These are phyloP conservation scores for Penstemon davidsonii DNA, from an alignment of 257 asterid genomes.

Conservation along the genomic window DNA sequence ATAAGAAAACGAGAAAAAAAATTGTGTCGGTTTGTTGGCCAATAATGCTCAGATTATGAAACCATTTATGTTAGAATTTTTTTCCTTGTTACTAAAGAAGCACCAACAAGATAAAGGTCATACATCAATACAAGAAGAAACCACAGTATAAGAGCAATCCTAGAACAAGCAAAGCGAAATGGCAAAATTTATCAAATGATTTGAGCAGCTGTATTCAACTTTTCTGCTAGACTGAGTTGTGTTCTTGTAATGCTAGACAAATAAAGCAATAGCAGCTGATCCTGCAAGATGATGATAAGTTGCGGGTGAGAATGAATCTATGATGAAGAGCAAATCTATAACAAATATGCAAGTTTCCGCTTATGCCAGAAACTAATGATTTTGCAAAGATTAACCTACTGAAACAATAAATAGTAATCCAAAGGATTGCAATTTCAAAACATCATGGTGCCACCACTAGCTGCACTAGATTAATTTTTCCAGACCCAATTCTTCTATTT, in stretches of 20 bases:
- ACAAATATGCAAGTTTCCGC: neutral
- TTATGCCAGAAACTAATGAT: neutral
- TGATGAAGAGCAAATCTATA: neutral
- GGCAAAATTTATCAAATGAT: conserved; percentile 40
- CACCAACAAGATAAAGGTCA: conserved; percentile 10
- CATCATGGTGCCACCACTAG: neutral
- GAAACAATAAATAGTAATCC: neutral
- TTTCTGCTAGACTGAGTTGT: conserved; percentile 88
- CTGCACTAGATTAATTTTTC: no score
- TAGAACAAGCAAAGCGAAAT: neutral
- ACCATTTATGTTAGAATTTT: neutral
- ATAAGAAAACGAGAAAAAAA: neutral
- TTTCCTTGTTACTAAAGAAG: conserved; percentile 4
- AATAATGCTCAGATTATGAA: neutral
- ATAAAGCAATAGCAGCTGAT: conserved; percentile 76
- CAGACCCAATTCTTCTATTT: neutral
- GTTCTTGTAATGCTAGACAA: conserved; percentile 95
- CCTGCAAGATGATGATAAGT: conserved; percentile 44
- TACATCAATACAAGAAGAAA: conserved; percentile 6
- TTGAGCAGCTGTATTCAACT: conserved; percentile 96
- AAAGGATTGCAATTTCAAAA: no score
- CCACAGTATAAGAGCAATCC: conserved; percentile 1
- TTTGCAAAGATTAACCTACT: neutral
- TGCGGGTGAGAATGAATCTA: neutral
- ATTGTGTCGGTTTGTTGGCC: neutral